Conservation (phyloP, 2,329 filamentous ascomycete genomes). For the Cercospora sesami region DNA sequence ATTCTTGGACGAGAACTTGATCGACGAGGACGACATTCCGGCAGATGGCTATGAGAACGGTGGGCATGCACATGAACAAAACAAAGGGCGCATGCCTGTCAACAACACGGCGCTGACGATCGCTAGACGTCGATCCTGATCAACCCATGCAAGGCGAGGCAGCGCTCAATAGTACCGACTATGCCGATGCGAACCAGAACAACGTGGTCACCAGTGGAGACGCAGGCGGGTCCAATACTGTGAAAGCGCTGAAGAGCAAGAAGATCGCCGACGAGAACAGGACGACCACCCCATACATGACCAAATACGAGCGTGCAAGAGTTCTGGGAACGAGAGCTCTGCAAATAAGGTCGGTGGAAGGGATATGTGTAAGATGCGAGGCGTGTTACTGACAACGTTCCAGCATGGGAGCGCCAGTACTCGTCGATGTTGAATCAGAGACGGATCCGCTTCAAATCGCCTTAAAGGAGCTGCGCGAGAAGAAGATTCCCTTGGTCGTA, state of each 20-base stretch:
- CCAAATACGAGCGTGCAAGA: constrained; percentile 94
- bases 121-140: constrained; percentile 31
- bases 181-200: constrained; percentile 37
- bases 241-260: constrained; percentile 67
- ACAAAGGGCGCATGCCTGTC: not conserved
- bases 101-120: constrained; percentile 11
- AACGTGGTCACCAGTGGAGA: constrained; percentile 54
- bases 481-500: constrained; percentile 97
- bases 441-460: constrained; percentile 97
- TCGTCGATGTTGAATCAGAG: constrained; percentile 95
- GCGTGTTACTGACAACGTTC: constrained; percentile 6
- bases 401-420: constrained; percentile 95
- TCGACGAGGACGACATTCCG: constrained; percentile 55
- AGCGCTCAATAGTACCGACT: constrained; percentile 34
- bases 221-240: constrained; percentile 47
- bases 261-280: constrained; percentile 87
- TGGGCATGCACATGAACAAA: not conserved
- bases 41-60: constrained; percentile 53
- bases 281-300: constrained; percentile 97
- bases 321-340: constrained; percentile 90
- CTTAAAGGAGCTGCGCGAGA: constrained; percentile 94
- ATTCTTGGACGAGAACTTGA: constrained; percentile 41
- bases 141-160: constrained; percentile 18
- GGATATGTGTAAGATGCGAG: not conserved
- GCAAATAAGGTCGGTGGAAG: constrained; percentile 75